Evolutionary conservation across 331 rosid genomes (phyloP).

Genomic region (Quercus phellos): DNA sequence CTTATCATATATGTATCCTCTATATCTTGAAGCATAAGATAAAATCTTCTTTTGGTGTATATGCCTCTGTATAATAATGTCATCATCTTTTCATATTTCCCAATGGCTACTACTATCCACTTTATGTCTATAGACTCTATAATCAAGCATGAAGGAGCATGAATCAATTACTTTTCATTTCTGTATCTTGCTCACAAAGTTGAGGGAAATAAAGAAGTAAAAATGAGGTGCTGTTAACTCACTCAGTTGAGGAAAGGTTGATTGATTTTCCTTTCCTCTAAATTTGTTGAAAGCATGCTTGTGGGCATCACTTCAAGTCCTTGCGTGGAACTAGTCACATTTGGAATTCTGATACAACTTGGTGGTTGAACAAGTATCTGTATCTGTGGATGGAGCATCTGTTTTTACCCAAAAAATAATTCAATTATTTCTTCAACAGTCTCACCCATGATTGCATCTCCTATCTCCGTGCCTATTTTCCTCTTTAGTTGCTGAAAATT

Average conservation of each 20-base stretch:
- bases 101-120: neutral
- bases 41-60: neutral
- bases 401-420: constrained; percentile 13
- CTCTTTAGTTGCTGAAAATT: constrained; percentile 13
- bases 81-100: neutral
- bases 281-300: neutral
- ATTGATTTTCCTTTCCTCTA: neutral
- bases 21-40: neutral
- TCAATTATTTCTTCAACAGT: constrained; percentile 25
- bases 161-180: neutral
- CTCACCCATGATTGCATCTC: constrained; percentile 43
- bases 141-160: neutral
- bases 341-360: neutral
- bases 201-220: neutral
- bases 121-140: no score
- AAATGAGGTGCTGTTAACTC: neutral
- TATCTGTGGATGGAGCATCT: neutral
- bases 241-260: neutral
- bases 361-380: neutral
- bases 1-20: neutral
- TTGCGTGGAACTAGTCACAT: neutral
- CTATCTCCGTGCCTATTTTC: constrained; percentile 28
- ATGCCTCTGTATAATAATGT: neutral
- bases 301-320: neutral
- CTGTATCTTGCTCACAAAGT: neutral